Base-by-base conservation (phyloP, 2,329 filamentous ascomycete genomes). In the Epichloe amarillans region DNA sequence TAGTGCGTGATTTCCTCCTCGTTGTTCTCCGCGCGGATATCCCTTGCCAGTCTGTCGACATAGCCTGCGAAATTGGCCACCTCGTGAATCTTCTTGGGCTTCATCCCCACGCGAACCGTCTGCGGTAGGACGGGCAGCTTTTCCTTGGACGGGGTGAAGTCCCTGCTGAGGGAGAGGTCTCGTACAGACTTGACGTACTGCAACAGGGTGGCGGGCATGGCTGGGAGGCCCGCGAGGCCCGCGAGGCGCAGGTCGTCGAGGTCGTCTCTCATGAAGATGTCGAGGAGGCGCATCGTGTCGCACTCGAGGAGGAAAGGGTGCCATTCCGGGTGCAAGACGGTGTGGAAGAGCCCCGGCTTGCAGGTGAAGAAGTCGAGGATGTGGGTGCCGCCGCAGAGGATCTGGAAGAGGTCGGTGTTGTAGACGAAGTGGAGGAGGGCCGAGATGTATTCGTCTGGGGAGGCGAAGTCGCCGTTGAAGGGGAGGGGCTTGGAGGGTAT, bases 351-450 rank as follows among this genome's bases (percentile, higher is more conserved):
- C 55, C 88, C 85, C 5, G 88, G 87, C 46, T 88, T 80, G 41
- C 81, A 80, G 2, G 89, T 96, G 69, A 96, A 88, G 68, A 98
- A 97, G 65, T 98, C 93, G 51, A 97, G 76, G 55, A 98, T 90
- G 63, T 98, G 93, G 1, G 97, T 87, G n/a, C 91, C 90, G 50
- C 93, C 93, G 63, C 89, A 95, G n/a, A 98, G 75, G 26, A 87
- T 88, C 57, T 88, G 85, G 58, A 96, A 89, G 1, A 88, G 73
- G 50, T 83, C 78, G 44, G 85, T 86, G 2, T 80, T 82, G 5
- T 82, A 82, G 1, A 83, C 79, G 60, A 97, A 95, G 19, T 80
- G 64, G 26, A 97, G 74, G 12, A 97, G 77, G 17, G 82, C 82
- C 26, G 86, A 74, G 46, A 95, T 77, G 65, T 95, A 98, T 49